Evolutionary conservation across 352 stramenopile genomes (phyloP), one percentile per base, ranked within the genome.

Genomic region (Phytophthora kernoviae): DNA sequence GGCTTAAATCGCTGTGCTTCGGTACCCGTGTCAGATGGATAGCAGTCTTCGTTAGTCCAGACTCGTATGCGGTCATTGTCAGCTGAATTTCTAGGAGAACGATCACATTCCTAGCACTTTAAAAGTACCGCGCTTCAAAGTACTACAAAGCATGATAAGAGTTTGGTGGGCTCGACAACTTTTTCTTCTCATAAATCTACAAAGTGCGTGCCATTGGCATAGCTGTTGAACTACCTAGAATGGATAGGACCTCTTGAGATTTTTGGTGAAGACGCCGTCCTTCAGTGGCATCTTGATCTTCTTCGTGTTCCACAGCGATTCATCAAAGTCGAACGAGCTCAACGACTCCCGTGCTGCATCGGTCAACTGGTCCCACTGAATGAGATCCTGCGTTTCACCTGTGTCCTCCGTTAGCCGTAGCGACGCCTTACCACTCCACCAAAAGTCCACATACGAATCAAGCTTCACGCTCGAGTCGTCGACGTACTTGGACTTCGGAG

Each of bases 321-420:
- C 2, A 43, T 18, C 37, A 17, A 43, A 43, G 15, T 43, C 37
- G 15, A 43, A 43, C 12, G 12, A 21, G 9, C 37, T 43, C 37
- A 43, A 21, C 15, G 37, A 43, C 20, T 68, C 54, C 3, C 62
- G 56, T 20, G 66, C 66, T 5, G 56, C 52, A 12, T 62, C 56
- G 27, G 54, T 73, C 17, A 71, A 45, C 43, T 68, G 58, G n/a
- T 62, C 68, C 52, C 58, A 70, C 20, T 58, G 66, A 36, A 70
- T 70, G 15, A 74, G 62, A 41, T 63, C 56, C 27, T 77, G 65
- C 14, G 37, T 36, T 18, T 75, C 66, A 8, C 66, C 66, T 1
- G 24, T 15, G n/a, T 49, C 39, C n/a, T 57, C 59, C 2, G 66
- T 75, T 9, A 65, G 50, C 20, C 45, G 39, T n/a, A 68, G 47